phyloP scores from a whole-genome alignment of 2,329 filamentous ascomycete species.

The Epichloe sp. region DNA sequence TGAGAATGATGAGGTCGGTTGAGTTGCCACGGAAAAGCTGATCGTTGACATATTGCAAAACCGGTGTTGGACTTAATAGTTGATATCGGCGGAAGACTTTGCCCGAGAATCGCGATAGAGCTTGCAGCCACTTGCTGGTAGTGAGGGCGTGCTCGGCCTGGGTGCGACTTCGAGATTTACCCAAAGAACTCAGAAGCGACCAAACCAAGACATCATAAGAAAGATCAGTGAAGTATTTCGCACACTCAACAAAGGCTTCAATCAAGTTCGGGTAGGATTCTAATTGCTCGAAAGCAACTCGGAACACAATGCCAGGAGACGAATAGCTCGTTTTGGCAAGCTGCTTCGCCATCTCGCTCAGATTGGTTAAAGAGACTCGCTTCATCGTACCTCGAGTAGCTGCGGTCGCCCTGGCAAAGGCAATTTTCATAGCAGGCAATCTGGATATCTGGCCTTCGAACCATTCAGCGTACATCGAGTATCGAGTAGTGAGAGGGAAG shows the following conservation, averaged over 20 bases:
- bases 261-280: constrained; percentile 93
- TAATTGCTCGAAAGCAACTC: constrained; percentile 76
- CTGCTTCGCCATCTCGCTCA: constrained; percentile 71
- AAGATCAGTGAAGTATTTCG: constrained; percentile 82
- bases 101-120: constrained; percentile 80
- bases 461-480: constrained; percentile 89
- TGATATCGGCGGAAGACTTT: constrained; percentile 79
- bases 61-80: constrained; percentile 68
- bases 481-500: constrained; percentile 66
- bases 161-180: constrained; percentile 48
- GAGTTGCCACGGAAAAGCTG: constrained; percentile 74
- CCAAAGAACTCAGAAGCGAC: constrained; percentile 69
- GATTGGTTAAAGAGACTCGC: constrained; percentile 76
- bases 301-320: constrained; percentile 84
- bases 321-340: constrained; percentile 87
- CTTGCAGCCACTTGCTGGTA: constrained; percentile 84
- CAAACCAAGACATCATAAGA: constrained; percentile 90
- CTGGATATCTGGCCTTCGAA: constrained; percentile 67
- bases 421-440: constrained; percentile 61
- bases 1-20: constrained; percentile 80
- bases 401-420: constrained; percentile 61
- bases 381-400: constrained; percentile 83
- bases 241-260: constrained; percentile 87
- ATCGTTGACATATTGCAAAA: constrained; percentile 79
- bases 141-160: constrained; percentile 52